Evolutionary conservation across 805 yeast species (phyloP).

Genomic region (Myxozyma neotropica): DNA sequence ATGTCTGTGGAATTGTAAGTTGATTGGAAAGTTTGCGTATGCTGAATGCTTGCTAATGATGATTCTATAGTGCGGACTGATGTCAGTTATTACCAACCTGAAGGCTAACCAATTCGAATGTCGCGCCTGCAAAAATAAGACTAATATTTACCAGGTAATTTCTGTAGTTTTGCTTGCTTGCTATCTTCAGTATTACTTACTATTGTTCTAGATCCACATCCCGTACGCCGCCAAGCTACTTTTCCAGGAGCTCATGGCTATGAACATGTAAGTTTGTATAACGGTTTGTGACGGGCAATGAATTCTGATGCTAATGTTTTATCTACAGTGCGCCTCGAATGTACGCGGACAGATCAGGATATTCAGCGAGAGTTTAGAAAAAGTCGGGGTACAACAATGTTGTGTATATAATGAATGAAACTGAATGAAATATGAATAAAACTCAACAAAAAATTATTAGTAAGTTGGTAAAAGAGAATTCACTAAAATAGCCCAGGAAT

Average conservation of each 20-base stretch:
- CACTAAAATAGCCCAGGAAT: no score
- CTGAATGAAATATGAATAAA: background rate
- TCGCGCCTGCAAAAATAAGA: conserved; percentile 97
- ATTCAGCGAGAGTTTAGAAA: conserved; percentile 38
- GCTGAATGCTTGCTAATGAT: background rate
- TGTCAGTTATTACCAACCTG: conserved; percentile 96
- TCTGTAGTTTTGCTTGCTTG: background rate
- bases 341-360: conserved; percentile 87
- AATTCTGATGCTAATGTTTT: background rate
- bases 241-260: conserved; percentile 99
- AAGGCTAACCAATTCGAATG: conserved; percentile 98
- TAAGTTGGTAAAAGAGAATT: background rate
- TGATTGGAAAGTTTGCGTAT: background rate
- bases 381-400: background rate
- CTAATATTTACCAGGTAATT: conserved; percentile 88
- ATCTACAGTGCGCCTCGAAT: conserved; percentile 62
- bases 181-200: background rate
- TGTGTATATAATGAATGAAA: background rate
- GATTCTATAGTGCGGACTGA: conserved; percentile 78
- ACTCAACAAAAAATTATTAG: background rate
- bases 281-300: background rate
- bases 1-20: conserved; percentile 79
- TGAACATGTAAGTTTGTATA: conserved; percentile 67
- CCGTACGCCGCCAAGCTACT: conserved; percentile 98
- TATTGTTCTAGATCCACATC: conserved; percentile 54